Evolutionary conservation across 2,329 filamentous ascomycete genomes (phyloP), one percentile per base, ranked within the genome.

Genomic region (Pseudopithomyces chartarum): DNA sequence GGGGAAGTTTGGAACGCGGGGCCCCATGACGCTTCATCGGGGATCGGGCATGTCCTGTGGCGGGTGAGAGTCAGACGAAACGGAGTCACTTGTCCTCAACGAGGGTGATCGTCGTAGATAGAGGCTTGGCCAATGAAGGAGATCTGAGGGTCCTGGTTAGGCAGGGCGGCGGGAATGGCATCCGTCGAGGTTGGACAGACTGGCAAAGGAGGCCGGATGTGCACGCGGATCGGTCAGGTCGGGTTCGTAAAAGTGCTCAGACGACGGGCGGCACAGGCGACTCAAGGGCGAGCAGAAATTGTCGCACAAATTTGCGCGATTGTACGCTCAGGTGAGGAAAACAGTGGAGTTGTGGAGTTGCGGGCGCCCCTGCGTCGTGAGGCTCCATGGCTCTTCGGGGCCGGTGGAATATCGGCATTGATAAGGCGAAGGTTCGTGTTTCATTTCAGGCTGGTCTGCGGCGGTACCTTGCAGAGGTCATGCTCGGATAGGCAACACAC

Each of bases 381-480:
- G 46, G 46, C 46, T 49, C 46, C 23, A 26, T 26, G 20, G 46
- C 22, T 17, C 17, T 26, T n/a, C 11, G 34, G 34, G 12, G 45
- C 39, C 33, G 46, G 46, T 29, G 19, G n/a, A 17, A 34, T 34
- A 44, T n/a, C 7, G 50, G 33, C 19, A 23, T 22, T 46, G 40
- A 45, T 53, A 46, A 32, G 40, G 40, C 50, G 40, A 53, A 17
- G 20, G 50, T 20, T 29, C 12, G 6, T 33, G 50, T 45, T 53
- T 44, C 40, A 39, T 48, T 49, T 52, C 15, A 43, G 42, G 29
- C 26, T 55, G 23, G 34, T 48, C 29, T 29, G 33, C 42, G 47
- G 42, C 44, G 47, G 56, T 58, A 58, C 56, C 56, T 59, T 59
- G 53, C 56, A 59, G 52, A 26, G 45, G 15, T 23, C n/a, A 20